These are phyloP conservation scores for Erigeron philadelphicus DNA, from an alignment of 140 eudicot genomes.

Conservation along the genomic window DNA sequence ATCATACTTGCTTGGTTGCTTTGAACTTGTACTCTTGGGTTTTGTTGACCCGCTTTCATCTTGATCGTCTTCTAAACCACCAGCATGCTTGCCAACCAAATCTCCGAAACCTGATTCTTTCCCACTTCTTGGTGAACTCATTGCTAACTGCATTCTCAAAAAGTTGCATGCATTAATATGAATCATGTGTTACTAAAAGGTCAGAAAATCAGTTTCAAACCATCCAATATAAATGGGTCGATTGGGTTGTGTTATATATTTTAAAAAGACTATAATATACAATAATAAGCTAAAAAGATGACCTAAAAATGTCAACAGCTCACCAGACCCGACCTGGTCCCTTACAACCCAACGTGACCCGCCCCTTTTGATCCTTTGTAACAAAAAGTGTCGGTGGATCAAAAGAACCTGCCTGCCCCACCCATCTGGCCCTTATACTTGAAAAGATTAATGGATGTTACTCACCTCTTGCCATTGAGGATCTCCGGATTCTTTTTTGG, in stretches of 20 bases:
- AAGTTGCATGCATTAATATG: background rate
- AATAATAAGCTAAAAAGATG: background rate
- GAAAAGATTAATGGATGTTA: background rate
- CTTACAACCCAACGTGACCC: background rate
- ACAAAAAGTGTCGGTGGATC: no score
- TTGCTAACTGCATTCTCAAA: conserved; percentile 11
- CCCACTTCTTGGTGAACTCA: conserved; percentile 26
- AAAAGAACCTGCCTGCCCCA: background rate
- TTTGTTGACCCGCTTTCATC: conserved; percentile 2
- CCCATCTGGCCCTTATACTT: background rate
- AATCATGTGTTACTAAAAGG: background rate
- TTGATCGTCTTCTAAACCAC: conserved; percentile 6
- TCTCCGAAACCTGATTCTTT: background rate
- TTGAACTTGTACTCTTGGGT: conserved; percentile 11
- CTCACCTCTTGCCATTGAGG: conserved; percentile 16
- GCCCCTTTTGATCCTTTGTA: background rate
- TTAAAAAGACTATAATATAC: background rate
- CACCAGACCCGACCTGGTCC: background rate
- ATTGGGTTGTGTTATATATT: background rate
- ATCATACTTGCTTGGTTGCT: conserved; percentile 32
- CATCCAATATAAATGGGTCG: background rate
- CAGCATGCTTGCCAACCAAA: background rate
- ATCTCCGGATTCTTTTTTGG: conserved; percentile 58
- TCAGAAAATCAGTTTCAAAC: background rate
- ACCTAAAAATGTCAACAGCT: background rate